Conservation (phyloP, 108 stramenopile genomes). For the Nitzschia sp. region DNA sequence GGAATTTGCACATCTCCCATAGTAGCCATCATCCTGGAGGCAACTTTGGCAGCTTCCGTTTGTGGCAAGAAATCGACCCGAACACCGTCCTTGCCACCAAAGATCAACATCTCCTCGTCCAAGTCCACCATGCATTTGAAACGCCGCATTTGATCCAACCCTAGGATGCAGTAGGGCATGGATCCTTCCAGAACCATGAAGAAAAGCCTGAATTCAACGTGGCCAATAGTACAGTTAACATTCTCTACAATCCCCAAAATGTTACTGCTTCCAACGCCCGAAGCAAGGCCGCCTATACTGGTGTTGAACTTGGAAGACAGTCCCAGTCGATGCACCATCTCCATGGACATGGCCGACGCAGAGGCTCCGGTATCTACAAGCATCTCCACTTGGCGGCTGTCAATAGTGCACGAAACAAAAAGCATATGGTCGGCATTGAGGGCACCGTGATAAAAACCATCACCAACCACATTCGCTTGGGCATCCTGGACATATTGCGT, state of each 20-base stretch:
- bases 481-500: not conserved
- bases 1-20: no score
- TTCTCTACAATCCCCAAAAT: constrained; percentile 58
- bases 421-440: constrained; percentile 53
- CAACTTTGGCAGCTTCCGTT: constrained; percentile 20
- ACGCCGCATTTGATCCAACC: constrained; percentile 72
- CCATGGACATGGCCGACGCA: constrained; percentile 56
- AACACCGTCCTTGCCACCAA: constrained; percentile 66
- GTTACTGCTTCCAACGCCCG: constrained; percentile 60
- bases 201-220: constrained; percentile 70
- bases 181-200: constrained; percentile 62
- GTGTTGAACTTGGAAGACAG: constrained; percentile 51
- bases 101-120: constrained; percentile 50
- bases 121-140: constrained; percentile 73
- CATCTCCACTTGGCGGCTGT: constrained; percentile 57
- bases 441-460: constrained; percentile 15
- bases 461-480: not conserved
- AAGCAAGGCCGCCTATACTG: constrained; percentile 48
- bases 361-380: constrained; percentile 76
- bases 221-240: constrained; percentile 51
- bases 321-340: constrained; percentile 50
- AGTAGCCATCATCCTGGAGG: constrained; percentile 6
- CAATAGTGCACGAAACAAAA: constrained; percentile 52
- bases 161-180: constrained; percentile 58
- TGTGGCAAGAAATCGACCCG: constrained; percentile 56